A percentile compares a stretch with the other conserved stretches of the same genome.
Evolutionary conservation across 257 asterid genomes (phyloP).

Genomic region (Capsicum pubescens): DNA sequence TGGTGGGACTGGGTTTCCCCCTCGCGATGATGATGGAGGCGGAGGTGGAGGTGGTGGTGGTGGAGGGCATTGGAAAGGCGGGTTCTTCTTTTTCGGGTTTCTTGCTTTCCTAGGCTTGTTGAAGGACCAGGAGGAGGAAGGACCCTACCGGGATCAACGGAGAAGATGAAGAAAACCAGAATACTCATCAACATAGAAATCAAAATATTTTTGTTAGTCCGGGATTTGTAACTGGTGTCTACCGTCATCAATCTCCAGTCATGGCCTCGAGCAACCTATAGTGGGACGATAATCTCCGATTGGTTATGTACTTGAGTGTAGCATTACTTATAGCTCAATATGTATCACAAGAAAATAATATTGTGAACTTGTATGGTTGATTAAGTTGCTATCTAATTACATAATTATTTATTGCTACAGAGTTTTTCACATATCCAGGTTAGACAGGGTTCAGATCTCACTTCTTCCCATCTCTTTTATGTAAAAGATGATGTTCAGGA

Average conservation of each 20-base stretch:
- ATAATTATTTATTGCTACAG: too few species aligned
- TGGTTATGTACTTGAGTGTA: constrained; percentile 12
- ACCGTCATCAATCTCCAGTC: background rate
- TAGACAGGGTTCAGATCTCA: too few species aligned
- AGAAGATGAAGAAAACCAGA: constrained; percentile 44
- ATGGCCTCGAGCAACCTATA: background rate
- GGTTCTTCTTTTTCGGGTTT: constrained; percentile 82
- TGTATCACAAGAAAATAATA: background rate
- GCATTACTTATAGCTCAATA: background rate
- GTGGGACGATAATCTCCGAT: background rate
- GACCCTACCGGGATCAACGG: constrained; percentile 55
- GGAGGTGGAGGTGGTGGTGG: constrained; percentile 94
- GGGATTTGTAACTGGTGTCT: background rate
- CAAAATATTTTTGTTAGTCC: background rate
- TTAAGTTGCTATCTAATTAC: background rate
- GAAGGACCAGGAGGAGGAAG: constrained; percentile 74
- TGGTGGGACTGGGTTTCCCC: constrained; percentile 91
- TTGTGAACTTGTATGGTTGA: background rate
- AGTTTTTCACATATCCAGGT: too few species aligned
- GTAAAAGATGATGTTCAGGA: too few species aligned
- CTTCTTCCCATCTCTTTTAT: too few species aligned
- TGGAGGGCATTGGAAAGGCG: constrained; percentile 84
- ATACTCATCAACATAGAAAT: background rate
- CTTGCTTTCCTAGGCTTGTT: constrained; percentile 73
- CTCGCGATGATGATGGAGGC: constrained; percentile 82